Conservation (phyloP, 331 rosid species). For the Pyrus hybrid region DNA sequence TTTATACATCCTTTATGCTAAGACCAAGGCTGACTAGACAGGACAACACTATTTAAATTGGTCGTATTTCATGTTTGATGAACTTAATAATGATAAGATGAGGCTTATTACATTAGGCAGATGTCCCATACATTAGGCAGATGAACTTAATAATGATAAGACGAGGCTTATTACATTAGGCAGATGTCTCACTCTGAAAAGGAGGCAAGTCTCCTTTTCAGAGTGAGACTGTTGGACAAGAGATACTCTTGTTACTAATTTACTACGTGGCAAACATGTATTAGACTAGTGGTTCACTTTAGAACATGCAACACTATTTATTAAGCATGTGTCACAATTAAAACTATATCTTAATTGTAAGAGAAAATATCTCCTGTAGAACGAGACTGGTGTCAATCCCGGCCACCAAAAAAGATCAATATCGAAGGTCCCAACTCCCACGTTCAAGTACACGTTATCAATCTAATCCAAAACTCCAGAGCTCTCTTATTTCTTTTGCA, state of each 20-base stretch:
- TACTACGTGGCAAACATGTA: too few species aligned
- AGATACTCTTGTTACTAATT: too few species aligned
- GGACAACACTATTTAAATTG: neutral
- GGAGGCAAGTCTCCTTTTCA: too few species aligned
- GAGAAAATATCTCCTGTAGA: too few species aligned
- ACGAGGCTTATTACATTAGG: neutral
- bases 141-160: too few species aligned
- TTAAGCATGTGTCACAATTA: neutral
- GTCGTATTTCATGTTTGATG: neutral
- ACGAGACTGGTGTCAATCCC: neutral
- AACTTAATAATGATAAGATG: too few species aligned
- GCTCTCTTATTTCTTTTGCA: neutral
- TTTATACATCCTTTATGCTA: neutral
- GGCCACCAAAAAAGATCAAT: neutral
- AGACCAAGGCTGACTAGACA: too few species aligned
- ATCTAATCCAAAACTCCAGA: slow-evolving; percentile 20
- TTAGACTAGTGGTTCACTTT: too few species aligned
- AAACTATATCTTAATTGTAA: neutral
- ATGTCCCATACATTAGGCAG: neutral
- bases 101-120: neutral
- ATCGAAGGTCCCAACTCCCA: neutral
- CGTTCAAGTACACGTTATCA: slow-evolving; percentile 16
- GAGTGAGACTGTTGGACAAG: too few species aligned
- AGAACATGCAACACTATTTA: too few species aligned
- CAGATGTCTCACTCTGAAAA: too few species aligned